Base-by-base conservation (phyloP, 2,329 filamentous ascomycete genomes). In the Penicillium griseofulvum region DNA sequence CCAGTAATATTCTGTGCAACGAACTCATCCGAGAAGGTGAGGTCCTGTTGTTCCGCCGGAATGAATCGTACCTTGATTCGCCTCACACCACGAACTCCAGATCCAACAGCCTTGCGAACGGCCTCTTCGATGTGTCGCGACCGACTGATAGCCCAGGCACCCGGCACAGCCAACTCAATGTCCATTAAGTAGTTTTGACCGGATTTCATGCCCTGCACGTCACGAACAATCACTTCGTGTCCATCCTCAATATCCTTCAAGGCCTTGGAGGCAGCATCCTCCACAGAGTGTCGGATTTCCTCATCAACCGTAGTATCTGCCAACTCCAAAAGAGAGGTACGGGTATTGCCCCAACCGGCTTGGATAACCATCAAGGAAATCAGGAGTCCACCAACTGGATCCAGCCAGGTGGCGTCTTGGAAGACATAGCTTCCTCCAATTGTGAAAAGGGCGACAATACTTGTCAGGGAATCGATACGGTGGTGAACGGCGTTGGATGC, bases 401-500 rank as follows among this genome's bases (percentile, higher is more conserved):
- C 94, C 48, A 97, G 81, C 92, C 94, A 97, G 29, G 88, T 84
- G 50, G 93, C 92, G 67, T 92, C 88, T 54, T 87, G 82, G 61
- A 97, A 81, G 49, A 95, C 80, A 73, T 97, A 96, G 45, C 92
- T 91, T 42, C 91, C 92, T 17, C 91, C 85, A 66, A 99, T 96
- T 24, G 90, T 93, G 54, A 89, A 81, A 29, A 97, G 82, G 2
- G 94, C 95, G 53, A 97, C 94, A 65, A 97, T 89, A 62, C 93
- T 93, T 1, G 94, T 99, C 54, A 97, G 82, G 55, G 91, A 96
- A 75, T 99, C 94, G 70, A 99, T 87, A 57, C 94, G 90, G 78
- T 97, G 94, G 76, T 99, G 94, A 62, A 97, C 83, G 56, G 94
- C 93, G 70, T 99, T 99, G 55, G 92, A 97, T 37, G 93, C 92